phyloP scores from a whole-genome alignment of 176 grass and related monocot species.

The Aegilops bicornis region DNA sequence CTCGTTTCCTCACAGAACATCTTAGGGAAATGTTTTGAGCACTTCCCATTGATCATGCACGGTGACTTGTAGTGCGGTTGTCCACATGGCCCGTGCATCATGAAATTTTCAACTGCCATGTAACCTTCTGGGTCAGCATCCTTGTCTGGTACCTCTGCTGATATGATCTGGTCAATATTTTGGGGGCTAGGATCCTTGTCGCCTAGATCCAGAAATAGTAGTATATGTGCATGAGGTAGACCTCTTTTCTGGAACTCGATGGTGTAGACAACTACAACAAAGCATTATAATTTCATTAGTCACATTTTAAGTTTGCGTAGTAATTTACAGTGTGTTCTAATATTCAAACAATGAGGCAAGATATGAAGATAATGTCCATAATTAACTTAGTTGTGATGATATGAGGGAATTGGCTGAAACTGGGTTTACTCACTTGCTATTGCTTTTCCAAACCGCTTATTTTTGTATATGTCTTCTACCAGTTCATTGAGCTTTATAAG shows the following conservation, averaged over 20 bases:
- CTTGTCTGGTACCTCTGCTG: neutral
- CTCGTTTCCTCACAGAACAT: neutral
- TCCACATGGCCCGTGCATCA: conserved; percentile 34
- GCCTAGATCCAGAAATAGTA: no score
- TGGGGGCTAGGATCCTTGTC: neutral
- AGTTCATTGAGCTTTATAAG: conserved; percentile 13
- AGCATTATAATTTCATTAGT: neutral
- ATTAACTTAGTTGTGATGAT: neutral
- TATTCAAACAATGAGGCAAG: no score
- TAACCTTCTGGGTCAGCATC: neutral
- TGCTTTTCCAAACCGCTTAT: neutral
- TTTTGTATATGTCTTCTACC: conserved; percentile 2
- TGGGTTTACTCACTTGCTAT: neutral
- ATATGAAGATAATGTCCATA: neutral
- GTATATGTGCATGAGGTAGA: conserved; percentile 14
- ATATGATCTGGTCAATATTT: conserved; percentile 27
- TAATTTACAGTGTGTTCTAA: neutral
- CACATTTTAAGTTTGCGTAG: neutral
- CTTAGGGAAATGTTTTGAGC: conserved; percentile 33
- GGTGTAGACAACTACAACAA: neutral
- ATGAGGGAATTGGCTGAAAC: neutral
- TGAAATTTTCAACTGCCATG: conserved; percentile 19
- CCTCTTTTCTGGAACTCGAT: conserved; percentile 25
- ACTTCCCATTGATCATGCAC: conserved; percentile 28
- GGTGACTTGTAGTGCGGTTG: neutral